These are phyloP conservation scores for Aspergillus tanneri DNA, from an alignment of 2,329 filamentous ascomycete species.

Conservation along the genomic window DNA sequence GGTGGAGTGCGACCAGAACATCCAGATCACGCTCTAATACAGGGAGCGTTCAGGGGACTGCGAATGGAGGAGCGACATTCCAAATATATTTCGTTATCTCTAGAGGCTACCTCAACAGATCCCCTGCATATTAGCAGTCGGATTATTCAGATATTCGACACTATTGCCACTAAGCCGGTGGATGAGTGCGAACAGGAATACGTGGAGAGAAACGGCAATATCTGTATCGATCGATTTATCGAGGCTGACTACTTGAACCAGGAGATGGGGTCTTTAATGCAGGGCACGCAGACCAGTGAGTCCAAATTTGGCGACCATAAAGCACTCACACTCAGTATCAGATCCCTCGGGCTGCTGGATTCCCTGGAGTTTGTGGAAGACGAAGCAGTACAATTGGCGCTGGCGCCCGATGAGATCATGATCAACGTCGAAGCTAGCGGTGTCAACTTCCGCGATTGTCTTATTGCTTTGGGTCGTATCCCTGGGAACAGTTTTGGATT, in stretches of 20 bases:
- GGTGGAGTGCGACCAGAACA: neutral
- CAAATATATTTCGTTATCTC: neutral
- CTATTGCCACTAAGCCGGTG: neutral
- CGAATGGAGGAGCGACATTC: neutral
- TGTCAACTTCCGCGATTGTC: conserved; percentile 1
- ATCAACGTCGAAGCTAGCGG: neutral
- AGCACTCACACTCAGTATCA: no score
- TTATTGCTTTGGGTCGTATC: conserved; percentile 2
- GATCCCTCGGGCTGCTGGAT: no score
- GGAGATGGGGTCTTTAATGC: neutral
- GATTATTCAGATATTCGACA: neutral
- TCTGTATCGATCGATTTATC: neutral
- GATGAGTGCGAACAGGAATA: neutral
- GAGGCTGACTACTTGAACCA: neutral
- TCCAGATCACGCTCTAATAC: neutral
- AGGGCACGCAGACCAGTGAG: neutral
- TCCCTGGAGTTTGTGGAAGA: no score
- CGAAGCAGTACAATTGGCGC: neutral
- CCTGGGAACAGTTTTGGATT: neutral
- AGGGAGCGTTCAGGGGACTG: neutral
- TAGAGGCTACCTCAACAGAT: neutral
- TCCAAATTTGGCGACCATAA: neutral
- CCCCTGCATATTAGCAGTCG: no score
- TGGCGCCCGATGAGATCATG: neutral
- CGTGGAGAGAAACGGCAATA: neutral